Conservation (phyloP, 73 alveolate species). For the Uronychia setigera region DNA sequence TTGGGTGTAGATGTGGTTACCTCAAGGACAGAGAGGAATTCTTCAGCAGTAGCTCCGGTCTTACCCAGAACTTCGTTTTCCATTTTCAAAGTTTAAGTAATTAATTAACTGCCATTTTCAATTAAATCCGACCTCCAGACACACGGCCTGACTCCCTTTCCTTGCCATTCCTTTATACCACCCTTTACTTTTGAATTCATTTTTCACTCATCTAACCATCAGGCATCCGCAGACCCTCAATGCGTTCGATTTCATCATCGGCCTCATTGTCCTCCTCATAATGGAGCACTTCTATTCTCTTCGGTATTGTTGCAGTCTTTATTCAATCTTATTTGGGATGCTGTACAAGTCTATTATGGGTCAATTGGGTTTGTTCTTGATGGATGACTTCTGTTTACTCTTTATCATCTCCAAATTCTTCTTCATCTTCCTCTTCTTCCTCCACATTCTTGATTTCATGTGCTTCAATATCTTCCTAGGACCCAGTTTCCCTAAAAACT, state of each 20-base stretch:
- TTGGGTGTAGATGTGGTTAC: neutral
- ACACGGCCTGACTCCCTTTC: neutral
- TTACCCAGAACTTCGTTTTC: neutral
- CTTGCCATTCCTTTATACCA: too few species aligned
- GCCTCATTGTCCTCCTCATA: too few species aligned
- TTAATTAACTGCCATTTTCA: neutral
- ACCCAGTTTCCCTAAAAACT: neutral
- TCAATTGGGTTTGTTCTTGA: too few species aligned
- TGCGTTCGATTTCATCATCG: too few species aligned
- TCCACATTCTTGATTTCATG: neutral
- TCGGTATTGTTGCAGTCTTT: too few species aligned
- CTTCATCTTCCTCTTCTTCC: neutral
- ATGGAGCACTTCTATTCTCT: too few species aligned
- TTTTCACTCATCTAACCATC: too few species aligned
- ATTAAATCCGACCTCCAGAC: neutral
- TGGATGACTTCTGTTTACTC: neutral
- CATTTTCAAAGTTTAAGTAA: neutral
- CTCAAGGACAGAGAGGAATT: conserved; percentile 1
- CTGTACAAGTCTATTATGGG: too few species aligned
- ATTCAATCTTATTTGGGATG: too few species aligned
- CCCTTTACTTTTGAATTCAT: too few species aligned
- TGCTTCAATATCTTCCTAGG: too few species aligned
- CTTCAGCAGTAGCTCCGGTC: neutral
- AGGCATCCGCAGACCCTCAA: too few species aligned
- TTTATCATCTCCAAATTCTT: neutral